A percentile compares a stretch with the other conserved stretches of the same genome.
phyloP scores from a whole-genome alignment of 768 basidiomycete species.

The Leccinum variicolor region DNA sequence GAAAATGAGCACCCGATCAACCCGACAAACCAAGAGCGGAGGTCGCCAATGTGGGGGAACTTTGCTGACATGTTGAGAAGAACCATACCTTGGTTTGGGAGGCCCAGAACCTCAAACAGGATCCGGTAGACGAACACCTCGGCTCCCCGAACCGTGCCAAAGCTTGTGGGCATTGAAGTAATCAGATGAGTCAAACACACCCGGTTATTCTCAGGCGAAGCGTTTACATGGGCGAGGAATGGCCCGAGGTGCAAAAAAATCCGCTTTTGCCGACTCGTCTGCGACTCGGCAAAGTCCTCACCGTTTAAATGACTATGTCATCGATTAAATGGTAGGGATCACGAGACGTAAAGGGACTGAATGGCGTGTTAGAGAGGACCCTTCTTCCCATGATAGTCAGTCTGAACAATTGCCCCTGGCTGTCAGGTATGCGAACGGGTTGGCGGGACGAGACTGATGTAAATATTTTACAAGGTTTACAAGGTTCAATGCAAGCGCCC shows the following conservation, averaged over 20 bases:
- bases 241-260: background rate
- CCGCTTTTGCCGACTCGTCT: background rate
- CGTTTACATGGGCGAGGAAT: background rate
- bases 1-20: conserved; percentile 15
- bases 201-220: background rate
- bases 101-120: conserved; percentile 20
- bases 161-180: conserved; percentile 2
- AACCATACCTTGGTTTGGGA: conserved; percentile 11
- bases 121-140: conserved; percentile 11
- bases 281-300: background rate
- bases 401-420: background rate
- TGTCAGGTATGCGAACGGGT: background rate
- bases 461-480: background rate
- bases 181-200: conserved; percentile 4
- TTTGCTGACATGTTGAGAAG: conserved; percentile 11
- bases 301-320: background rate
- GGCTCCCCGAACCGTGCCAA: conserved; percentile 5
- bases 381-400: background rate
- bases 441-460: background rate
- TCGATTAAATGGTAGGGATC: conserved; percentile 2
- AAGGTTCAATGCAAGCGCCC: background rate
- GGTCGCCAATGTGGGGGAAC: conserved; percentile 2
- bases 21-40: background rate
- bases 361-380: background rate
- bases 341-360: background rate